phyloP scores from a whole-genome alignment of 768 basidiomycete genomes.

The Phaeolepiota aurea region DNA sequence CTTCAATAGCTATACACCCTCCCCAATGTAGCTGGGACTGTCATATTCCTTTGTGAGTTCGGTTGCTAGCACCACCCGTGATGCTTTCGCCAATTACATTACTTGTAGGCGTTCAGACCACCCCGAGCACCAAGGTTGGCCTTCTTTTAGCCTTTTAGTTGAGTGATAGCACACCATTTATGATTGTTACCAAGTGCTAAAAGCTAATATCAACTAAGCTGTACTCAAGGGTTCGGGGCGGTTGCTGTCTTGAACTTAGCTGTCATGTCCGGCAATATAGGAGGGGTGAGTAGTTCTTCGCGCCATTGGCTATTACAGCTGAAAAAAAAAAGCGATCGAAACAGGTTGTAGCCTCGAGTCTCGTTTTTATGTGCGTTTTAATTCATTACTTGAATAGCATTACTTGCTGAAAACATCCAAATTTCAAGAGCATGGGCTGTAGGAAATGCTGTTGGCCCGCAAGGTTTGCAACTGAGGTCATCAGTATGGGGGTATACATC shows the following conservation, averaged over 20 bases:
- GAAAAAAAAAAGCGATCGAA: conserved; percentile 33
- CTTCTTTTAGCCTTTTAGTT: conserved; percentile 42
- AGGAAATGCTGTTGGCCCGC: conserved; percentile 40
- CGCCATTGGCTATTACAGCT: background rate
- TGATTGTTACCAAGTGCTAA: too few relatives aligned
- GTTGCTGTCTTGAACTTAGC: conserved; percentile 38
- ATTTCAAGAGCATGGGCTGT: conserved; percentile 35
- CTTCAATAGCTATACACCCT: conserved; percentile 32
- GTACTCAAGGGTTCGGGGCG: conserved; percentile 37
- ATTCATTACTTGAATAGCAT: too few relatives aligned
- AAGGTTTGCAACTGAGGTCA: conserved; percentile 16
- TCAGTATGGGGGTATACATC: background rate
- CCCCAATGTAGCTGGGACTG: conserved; percentile 40
- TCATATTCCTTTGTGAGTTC: conserved; percentile 35
- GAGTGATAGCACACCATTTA: too few relatives aligned
- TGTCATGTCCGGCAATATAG: conserved; percentile 38
- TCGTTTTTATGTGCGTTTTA: conserved; percentile 36
- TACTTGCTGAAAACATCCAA: too few relatives aligned
- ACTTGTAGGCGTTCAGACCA: conserved; percentile 28
- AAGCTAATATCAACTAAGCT: conserved; percentile 21
- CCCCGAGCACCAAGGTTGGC: conserved; percentile 30
- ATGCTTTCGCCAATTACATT: too few relatives aligned
- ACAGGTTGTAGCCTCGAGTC: conserved; percentile 35
- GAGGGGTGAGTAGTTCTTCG: conserved; percentile 20
- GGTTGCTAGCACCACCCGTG: too few relatives aligned